These are phyloP conservation scores for Phanerochaete sordida DNA, from an alignment of 768 basidiomycete species.

Conservation along the genomic window DNA sequence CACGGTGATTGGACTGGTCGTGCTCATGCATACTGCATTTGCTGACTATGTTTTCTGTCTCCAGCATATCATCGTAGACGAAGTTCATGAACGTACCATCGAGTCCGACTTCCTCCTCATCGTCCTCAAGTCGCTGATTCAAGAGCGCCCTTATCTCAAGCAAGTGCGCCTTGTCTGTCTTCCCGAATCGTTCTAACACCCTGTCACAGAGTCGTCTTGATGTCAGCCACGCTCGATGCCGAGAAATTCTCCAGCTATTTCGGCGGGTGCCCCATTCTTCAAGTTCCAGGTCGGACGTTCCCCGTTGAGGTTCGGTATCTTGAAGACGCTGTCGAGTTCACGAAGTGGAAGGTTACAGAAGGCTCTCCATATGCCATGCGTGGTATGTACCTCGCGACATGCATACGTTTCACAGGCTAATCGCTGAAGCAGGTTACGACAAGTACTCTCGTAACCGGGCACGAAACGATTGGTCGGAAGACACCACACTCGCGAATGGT, in stretches of 20 bases:
- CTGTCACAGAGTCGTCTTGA: conserved; percentile 77
- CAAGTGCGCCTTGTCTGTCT: conserved; percentile 27
- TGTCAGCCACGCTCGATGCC: conserved; percentile 95
- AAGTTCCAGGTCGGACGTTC: conserved; percentile 92
- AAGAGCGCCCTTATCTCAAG: conserved; percentile 82
- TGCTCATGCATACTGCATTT: neutral
- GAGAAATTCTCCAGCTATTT: conserved; percentile 88
- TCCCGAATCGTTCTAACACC: neutral
- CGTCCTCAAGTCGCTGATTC: conserved; percentile 80
- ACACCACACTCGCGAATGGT: conserved; percentile 37
- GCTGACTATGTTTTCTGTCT: conserved; percentile 3
- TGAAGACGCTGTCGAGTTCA: conserved; percentile 87
- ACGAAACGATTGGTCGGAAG: conserved; percentile 77
- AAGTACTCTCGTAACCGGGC: conserved; percentile 61
- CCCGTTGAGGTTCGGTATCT: conserved; percentile 84
- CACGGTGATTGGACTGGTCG: conserved; percentile 52
- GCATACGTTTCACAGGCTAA: neutral
- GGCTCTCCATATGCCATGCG: conserved; percentile 77
- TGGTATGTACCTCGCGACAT: conserved; percentile 43
- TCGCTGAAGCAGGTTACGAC: conserved; percentile 45
- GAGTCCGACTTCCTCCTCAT: conserved; percentile 97
- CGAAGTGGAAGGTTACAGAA: conserved; percentile 75
- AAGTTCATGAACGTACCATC: conserved; percentile 95
- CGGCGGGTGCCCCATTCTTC: conserved; percentile 78
- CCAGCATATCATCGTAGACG: conserved; percentile 93